Evolutionary conservation across 2,329 filamentous ascomycete species (phyloP), one percentile per base, ranked within the genome.

Genomic region (Podosphaera fusca): DNA sequence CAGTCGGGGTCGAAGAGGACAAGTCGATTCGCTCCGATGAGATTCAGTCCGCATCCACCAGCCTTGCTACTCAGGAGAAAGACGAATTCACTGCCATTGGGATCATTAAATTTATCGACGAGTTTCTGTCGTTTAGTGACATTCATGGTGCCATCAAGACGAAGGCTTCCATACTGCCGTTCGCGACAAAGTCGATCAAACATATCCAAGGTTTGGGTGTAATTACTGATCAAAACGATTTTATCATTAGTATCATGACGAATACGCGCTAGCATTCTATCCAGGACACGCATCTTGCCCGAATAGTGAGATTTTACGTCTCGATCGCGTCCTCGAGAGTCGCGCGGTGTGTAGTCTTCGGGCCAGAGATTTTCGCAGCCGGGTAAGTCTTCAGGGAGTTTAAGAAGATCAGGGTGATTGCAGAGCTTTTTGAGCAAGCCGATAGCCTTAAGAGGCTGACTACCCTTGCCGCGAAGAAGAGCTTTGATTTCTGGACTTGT

Each of bases 191-290:
- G 77, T 60, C 81, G 83, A 63, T 95, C 89, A 66, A 98, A 96
- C 2, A 98, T 76, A 69, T 98, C 92, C 3, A 98, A 77, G 0
- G 92, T 98, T 64, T 92, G 85, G 0, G 92, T 98, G 70, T 96
- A 98, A 67, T 98, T 98, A 70, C 87, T 95, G 69, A 98, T 98
- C 58, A 98, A 79, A 10, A 98, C 92, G 65, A 98, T 98, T 70
- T 98, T 98, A 76, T 98, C 92, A 65, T 95, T 95, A 0, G 92
- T 96, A 65, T 96, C 90, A 64, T 89, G 83, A 14, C 87, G 86
- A 63, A 98, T 98, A 34, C 90, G 84, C 38, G 89, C 87, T 55
- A 98, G 79, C 94, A 98, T 98, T 58, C 89, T 82, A 67, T 95
- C 92, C n/a, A 98, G 79, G 2, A 98, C 92, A 65, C 87, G 82